These are phyloP conservation scores for Rhizopus stolonifer DNA, from an alignment of 371 early-diverging fungal genomes.

Conservation along the genomic window DNA sequence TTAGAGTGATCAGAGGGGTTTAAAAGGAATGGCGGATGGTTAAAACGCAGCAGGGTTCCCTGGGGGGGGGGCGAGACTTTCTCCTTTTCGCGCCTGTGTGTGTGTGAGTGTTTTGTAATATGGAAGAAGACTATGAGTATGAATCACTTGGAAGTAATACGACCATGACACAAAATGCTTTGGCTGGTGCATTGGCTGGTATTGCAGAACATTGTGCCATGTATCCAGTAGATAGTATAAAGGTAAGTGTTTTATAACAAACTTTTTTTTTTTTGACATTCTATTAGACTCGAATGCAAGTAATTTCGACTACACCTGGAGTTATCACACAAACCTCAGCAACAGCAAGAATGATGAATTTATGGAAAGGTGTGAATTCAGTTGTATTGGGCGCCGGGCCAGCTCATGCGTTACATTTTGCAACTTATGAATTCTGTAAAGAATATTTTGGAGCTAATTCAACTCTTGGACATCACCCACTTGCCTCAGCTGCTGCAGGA, in stretches of 20 bases:
- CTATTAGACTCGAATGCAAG: constrained; percentile 48
- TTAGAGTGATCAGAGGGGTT: too few species aligned
- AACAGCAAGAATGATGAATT: constrained; percentile 34
- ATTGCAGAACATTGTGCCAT: constrained; percentile 95
- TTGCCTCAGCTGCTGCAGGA: constrained; percentile 81
- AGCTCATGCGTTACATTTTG: constrained; percentile 95
- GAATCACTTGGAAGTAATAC: constrained; percentile 86
- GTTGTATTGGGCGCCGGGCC: constrained; percentile 94
- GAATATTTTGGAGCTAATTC: constrained; percentile 60
- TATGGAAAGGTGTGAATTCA: constrained; percentile 93
- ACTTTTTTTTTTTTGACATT: not conserved
- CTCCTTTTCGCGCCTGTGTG: too few species aligned
- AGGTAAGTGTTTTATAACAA: constrained; percentile 54
- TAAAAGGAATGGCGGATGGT: too few species aligned
- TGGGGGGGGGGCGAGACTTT: too few species aligned
- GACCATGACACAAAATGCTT: constrained; percentile 73
- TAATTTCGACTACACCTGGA: constrained; percentile 23
- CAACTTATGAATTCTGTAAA: constrained; percentile 91
- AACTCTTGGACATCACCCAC: constrained; percentile 52
- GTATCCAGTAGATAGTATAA: constrained; percentile 94
- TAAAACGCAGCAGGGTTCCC: too few species aligned
- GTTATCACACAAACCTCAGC: constrained; percentile 11
- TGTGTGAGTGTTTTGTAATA: constrained; percentile 3
- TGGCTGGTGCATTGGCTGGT: constrained; percentile 95
- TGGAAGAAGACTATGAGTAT: constrained; percentile 75